phyloP scores from a whole-genome alignment of 768 basidiomycete species.

The Kwoniella sp. region DNA sequence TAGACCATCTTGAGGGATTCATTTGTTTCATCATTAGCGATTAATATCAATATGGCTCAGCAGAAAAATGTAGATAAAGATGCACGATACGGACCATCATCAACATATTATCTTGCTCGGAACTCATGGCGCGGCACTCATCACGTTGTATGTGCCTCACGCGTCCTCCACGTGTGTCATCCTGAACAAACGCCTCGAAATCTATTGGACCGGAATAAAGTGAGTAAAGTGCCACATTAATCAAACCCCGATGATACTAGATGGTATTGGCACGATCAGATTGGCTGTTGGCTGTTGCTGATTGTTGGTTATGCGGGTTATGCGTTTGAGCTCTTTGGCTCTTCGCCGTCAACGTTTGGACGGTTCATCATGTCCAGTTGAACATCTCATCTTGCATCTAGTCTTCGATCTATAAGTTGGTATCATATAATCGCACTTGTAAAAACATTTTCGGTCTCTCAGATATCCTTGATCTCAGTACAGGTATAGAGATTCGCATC shows the following conservation, averaged over 20 bases:
- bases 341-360: background rate
- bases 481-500: background rate
- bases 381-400: background rate
- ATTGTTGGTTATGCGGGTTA: background rate
- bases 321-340: background rate
- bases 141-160: no score
- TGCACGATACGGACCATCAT: no score
- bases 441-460: background rate
- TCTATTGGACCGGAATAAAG: background rate
- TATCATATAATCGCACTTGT: background rate
- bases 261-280: slow-evolving; percentile 14
- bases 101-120: no score
- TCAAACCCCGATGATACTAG: slow-evolving; percentile 12
- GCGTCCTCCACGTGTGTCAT: background rate
- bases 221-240: slow-evolving; percentile 16
- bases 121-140: no score
- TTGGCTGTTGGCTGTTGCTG: slow-evolving; percentile 4
- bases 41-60: no score
- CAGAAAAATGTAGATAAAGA: no score
- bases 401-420: background rate
- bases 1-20: no score
- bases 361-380: background rate
- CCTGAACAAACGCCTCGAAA: slow-evolving; percentile 1
- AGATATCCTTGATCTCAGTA: background rate
- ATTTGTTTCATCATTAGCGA: no score